These are phyloP conservation scores for Paramyrothecium roridum DNA, from an alignment of 2,329 filamentous ascomycete species.

Conservation along the genomic window DNA sequence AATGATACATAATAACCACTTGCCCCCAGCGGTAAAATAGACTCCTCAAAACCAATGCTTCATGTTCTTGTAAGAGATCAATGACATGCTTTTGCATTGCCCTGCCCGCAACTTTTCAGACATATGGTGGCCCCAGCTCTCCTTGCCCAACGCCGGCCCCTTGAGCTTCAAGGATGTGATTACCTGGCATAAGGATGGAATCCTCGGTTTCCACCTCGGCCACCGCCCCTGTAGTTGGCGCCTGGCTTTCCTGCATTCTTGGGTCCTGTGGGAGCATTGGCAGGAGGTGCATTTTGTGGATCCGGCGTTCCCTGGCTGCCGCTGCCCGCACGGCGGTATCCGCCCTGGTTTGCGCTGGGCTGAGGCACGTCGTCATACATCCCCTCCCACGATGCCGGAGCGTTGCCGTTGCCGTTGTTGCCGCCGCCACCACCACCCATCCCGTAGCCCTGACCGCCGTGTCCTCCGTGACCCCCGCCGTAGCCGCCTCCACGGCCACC, in stretches of 20 bases:
- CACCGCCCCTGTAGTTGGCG: conserved; percentile 89
- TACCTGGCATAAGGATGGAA: conserved; percentile 70
- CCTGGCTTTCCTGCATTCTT: conserved; percentile 92
- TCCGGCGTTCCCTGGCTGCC: conserved; percentile 37
- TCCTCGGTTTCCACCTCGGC: conserved; percentile 69
- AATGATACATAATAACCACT: neutral
- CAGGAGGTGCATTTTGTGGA: conserved; percentile 46
- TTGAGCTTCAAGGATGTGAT: neutral
- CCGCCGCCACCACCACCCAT: conserved; percentile 27
- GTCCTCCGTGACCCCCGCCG: conserved; percentile 45
- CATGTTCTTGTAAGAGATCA: too few relatives aligned
- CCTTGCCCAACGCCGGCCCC: neutral
- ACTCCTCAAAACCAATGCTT: too few relatives aligned
- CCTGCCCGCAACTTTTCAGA: too few relatives aligned
- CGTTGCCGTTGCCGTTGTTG: conserved; percentile 45
- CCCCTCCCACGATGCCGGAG: conserved; percentile 89
- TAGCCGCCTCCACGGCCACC: conserved; percentile 23
- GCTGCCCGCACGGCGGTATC: conserved; percentile 38
- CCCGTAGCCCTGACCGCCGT: conserved; percentile 26
- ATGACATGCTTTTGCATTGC: too few relatives aligned
- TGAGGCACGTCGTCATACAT: conserved; percentile 97
- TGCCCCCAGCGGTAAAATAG: neutral
- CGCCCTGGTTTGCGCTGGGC: conserved; percentile 57
- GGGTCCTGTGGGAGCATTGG: conserved; percentile 80
- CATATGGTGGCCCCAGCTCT: too few relatives aligned